A percentile compares a stretch with the other conserved stretches of the same genome.
phyloP scores from a whole-genome alignment of 768 basidiomycete genomes.

The Naganishia friedmannii region DNA sequence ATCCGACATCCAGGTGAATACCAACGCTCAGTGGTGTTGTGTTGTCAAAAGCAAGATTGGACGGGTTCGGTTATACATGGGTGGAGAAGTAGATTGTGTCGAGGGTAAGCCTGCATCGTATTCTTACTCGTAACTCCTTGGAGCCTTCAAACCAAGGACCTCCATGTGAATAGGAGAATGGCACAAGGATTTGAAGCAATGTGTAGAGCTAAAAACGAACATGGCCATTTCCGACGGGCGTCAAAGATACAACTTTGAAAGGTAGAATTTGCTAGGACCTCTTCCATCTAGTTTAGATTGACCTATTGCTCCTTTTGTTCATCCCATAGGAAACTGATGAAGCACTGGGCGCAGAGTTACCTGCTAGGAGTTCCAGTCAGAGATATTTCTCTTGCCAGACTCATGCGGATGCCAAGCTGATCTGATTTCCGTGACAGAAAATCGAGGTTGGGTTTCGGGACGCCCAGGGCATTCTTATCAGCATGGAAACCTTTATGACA shows the following conservation, averaged over 20 bases:
- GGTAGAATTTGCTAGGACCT: conserved; percentile 31
- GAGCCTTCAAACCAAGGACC: neutral
- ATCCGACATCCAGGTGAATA: conserved; percentile 42
- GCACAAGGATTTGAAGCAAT: conserved; percentile 31
- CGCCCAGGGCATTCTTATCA: conserved; percentile 42
- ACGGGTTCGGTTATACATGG: conserved; percentile 47
- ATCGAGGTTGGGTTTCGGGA: conserved; percentile 51
- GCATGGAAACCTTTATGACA: conserved; percentile 43
- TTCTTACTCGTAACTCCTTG: neutral
- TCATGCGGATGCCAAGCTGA: neutral
- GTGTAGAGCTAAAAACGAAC: conserved; percentile 52
- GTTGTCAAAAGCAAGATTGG: conserved; percentile 49
- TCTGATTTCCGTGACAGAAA: conserved; percentile 27
- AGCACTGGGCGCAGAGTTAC: conserved; percentile 54
- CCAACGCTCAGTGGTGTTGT: conserved; percentile 52
- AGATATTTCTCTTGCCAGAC: neutral
- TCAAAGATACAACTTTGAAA: conserved; percentile 48
- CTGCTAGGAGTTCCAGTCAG: conserved; percentile 50
- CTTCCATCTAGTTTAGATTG: neutral
- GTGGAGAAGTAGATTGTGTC: conserved; percentile 53
- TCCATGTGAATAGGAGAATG: conserved; percentile 2
- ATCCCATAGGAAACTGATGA: conserved; percentile 47
- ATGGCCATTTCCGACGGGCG: conserved; percentile 45
- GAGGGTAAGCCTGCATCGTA: conserved; percentile 33
- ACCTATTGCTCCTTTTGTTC: neutral